A percentile compares a stretch with the other conserved stretches of the same genome.
Conservation (phyloP, 345 rosid genomes). For the Eucalyptus fibrosa region DNA sequence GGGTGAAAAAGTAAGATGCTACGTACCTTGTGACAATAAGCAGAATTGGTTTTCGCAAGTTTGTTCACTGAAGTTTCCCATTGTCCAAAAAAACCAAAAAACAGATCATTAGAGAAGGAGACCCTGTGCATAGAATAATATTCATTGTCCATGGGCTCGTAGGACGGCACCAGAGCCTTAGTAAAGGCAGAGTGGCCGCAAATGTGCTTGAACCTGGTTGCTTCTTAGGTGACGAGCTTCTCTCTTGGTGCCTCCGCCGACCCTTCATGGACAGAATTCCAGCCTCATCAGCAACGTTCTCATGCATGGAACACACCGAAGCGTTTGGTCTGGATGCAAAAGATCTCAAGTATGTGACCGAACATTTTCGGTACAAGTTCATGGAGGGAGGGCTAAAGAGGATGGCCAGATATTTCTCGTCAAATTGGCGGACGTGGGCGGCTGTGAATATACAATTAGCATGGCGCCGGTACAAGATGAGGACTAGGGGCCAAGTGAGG, state of each 20-base stretch:
- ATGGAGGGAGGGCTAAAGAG: constrained; percentile 29
- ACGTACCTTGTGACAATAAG: constrained; percentile 30
- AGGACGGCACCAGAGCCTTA: constrained; percentile 31
- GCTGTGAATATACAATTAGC: constrained; percentile 54
- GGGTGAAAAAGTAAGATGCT: constrained; percentile 33
- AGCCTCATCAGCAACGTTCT: constrained; percentile 44
- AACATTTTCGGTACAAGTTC: constrained; percentile 50
- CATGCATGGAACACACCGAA: constrained; percentile 25
- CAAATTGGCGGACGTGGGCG: constrained; percentile 64
- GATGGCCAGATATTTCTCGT: constrained; percentile 43
- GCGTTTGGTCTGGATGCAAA: constrained; percentile 37
- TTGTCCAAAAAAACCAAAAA: not conserved
- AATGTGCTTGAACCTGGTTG: constrained; percentile 38
- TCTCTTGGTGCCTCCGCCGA: constrained; percentile 52
- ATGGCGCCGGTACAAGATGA: constrained; percentile 34
- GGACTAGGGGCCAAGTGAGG: constrained; percentile 10
- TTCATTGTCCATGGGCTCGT: constrained; percentile 34
- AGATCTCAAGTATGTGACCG: constrained; percentile 33
- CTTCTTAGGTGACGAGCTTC: constrained; percentile 55
- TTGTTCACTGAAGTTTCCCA: not conserved
- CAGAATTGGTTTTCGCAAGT: not conserved
- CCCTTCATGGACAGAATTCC: constrained; percentile 42
- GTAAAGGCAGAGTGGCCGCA: constrained; percentile 31
- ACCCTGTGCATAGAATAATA: constrained; percentile 42
- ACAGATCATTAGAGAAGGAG: constrained; percentile 57